Conservation (phyloP, 768 basidiomycete species). For the Calocybe cyanea region DNA sequence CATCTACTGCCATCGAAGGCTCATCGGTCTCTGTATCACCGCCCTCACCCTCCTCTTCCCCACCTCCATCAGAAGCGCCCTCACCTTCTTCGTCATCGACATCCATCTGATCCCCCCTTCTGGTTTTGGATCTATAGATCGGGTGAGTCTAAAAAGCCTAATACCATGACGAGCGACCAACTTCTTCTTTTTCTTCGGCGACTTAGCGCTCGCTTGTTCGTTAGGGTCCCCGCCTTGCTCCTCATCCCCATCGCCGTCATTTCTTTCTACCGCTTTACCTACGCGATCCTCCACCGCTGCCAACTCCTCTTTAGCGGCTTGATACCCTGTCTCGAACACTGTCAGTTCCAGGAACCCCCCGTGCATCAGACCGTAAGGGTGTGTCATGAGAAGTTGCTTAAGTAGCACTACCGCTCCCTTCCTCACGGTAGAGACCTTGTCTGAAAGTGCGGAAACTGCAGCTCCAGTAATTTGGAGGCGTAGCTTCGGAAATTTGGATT, state of each 20-base stretch:
- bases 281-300: constrained; percentile 64
- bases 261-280: constrained; percentile 56
- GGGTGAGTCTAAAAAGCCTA: not conserved
- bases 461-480: constrained; percentile 69
- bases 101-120: constrained; percentile 50
- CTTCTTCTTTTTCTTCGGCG: constrained; percentile 32
- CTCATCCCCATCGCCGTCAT: constrained; percentile 33
- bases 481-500: constrained; percentile 84
- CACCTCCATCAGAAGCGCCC: constrained; percentile 4
- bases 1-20: constrained; percentile 33
- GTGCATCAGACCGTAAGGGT: constrained; percentile 83
- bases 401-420: constrained; percentile 78
- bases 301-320: constrained; percentile 57
- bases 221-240: constrained; percentile 28
- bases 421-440: constrained; percentile 88
- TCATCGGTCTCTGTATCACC: constrained; percentile 28
- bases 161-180: constrained; percentile 1
- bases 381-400: constrained; percentile 72
- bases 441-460: constrained; percentile 79
- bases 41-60: constrained; percentile 35
- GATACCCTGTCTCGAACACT: constrained; percentile 74
- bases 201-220: constrained; percentile 21
- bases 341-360: constrained; percentile 74
- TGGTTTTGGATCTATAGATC: constrained; percentile 22
- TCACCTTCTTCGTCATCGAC: constrained; percentile 44